Conservation (phyloP, 1,139 yeast genomes). For the Meyerozyma smithsonii region DNA sequence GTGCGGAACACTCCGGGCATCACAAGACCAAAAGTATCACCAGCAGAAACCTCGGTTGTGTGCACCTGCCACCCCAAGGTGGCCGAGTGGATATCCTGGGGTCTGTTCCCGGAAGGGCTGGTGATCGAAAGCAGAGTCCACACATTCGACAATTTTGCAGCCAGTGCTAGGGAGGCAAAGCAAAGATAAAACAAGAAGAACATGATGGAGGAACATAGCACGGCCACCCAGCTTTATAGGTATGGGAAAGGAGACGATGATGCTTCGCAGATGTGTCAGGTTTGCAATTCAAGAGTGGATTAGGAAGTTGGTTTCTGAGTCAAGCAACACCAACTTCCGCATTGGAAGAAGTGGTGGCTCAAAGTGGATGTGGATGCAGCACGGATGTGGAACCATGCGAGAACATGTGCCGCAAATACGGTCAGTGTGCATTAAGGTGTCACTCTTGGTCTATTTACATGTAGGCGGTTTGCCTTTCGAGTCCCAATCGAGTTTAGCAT, state of each 20-base stretch:
- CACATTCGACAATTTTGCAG: conserved; percentile 5
- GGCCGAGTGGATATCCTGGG: conserved; percentile 18
- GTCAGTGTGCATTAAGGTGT: neutral
- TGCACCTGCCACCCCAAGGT: conserved; percentile 12
- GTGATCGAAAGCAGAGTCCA: conserved; percentile 9
- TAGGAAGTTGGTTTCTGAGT: no score
- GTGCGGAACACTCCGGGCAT: conserved; percentile 18
- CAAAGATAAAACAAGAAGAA: neutral
- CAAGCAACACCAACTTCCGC: no score
- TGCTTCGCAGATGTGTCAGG: neutral
- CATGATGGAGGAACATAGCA: neutral
- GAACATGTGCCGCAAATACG: no score
- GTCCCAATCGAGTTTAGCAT: conserved; percentile 1
- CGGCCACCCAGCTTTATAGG: neutral
- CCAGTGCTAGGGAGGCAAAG: neutral
- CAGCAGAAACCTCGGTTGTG: conserved; percentile 7
- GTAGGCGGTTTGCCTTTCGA: neutral
- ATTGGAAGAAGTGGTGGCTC: neutral
- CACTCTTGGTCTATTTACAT: conserved; percentile 1
- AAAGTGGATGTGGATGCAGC: neutral
- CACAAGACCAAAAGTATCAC: conserved; percentile 11
- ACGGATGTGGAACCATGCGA: neutral
- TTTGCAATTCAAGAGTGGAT: neutral
- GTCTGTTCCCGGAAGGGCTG: conserved; percentile 8
- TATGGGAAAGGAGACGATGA: no score